Evolutionary conservation across 169 alveolate genomes (phyloP).

Genomic region (Plasmodium inui): DNA sequence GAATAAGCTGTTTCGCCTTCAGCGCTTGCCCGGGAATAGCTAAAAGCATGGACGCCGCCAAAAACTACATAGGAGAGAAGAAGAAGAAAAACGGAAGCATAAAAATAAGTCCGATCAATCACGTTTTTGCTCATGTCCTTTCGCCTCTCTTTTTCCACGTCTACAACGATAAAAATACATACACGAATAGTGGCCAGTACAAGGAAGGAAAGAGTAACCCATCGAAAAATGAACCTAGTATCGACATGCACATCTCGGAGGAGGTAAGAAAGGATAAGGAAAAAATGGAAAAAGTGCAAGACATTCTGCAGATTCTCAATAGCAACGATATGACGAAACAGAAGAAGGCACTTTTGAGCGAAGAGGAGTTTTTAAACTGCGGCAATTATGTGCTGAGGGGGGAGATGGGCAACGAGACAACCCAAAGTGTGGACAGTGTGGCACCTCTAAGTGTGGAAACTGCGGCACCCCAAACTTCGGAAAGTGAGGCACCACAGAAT

Average conservation of each 20-base stretch:
- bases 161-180: conserved; percentile 43
- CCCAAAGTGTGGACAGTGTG: not conserved
- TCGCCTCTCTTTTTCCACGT: conserved; percentile 58
- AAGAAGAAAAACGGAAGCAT: conserved; percentile 20
- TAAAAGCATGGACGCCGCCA: conserved; percentile 51
- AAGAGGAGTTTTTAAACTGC: conserved; percentile 42
- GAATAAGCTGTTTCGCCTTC: conserved; percentile 33
- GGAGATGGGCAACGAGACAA: not conserved
- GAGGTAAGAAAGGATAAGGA: conserved; percentile 37
- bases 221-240: not conserved
- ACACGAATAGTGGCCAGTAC: conserved; percentile 44
- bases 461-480: not conserved
- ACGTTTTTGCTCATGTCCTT: conserved; percentile 63
- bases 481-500: not conserved
- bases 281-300: conserved; percentile 21
- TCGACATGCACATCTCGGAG: conserved; percentile 16
- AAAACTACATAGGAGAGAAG: conserved; percentile 59
- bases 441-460: not conserved
- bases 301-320: conserved; percentile 43
- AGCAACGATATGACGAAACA: conserved; percentile 26
- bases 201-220: not conserved
- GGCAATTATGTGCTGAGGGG: conserved; percentile 29
- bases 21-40: conserved; percentile 73
- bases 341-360: conserved; percentile 11
- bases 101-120: conserved; percentile 56